A percentile compares a stretch with the other conserved stretches of the same genome.
phyloP scores from a whole-genome alignment of 1,139 yeast species.

The Saccharomyces hybrid region DNA sequence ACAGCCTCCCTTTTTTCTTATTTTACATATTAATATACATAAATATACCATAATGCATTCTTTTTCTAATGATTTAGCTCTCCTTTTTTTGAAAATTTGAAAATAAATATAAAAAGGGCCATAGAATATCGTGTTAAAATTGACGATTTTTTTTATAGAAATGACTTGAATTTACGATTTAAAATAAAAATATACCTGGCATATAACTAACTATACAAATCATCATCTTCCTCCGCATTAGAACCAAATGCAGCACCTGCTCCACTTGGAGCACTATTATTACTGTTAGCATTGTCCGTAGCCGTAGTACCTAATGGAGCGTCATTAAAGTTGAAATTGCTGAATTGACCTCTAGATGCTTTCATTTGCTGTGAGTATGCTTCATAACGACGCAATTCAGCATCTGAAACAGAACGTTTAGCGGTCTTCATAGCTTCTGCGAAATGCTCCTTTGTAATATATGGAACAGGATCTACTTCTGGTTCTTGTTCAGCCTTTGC shows the following conservation, averaged over 20 bases:
- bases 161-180: constrained; percentile 1
- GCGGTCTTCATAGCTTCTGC: constrained; percentile 99
- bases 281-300: constrained; percentile 33
- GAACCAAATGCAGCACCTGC: constrained; percentile 47
- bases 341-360: constrained; percentile 88
- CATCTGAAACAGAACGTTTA: constrained; percentile 91
- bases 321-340: constrained; percentile 65
- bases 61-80: neutral
- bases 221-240: constrained; percentile 73
- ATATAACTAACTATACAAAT: constrained; percentile 62
- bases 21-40: neutral
- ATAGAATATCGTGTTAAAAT: neutral
- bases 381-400: constrained; percentile 97
- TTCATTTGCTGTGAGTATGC: constrained; percentile 96
- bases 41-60: neutral
- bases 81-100: neutral
- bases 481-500: constrained; percentile 48
- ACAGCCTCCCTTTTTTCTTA: neutral
- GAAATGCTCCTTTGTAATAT: constrained; percentile 82
- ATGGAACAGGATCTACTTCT: constrained; percentile 90
- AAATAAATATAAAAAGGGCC: neutral
- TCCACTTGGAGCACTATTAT: constrained; percentile 15
- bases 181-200: constrained; percentile 5
- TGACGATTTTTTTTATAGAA: neutral
- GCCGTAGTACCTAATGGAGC: constrained; percentile 39